Evolutionary conservation across 345 rosid species (phyloP).

Genomic region (Trapa bicornis): DNA sequence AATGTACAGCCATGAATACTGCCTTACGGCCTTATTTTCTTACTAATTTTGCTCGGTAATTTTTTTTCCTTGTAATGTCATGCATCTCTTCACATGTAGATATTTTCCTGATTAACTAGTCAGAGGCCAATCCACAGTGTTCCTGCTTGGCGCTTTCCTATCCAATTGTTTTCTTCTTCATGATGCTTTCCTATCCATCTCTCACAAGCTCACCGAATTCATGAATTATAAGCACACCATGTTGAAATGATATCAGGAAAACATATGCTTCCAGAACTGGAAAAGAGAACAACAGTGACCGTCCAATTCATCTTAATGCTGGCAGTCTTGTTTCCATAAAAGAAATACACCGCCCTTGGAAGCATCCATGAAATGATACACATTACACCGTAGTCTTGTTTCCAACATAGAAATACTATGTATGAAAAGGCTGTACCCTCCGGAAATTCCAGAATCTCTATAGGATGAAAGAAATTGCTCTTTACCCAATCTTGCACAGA

Average conservation of each 20-base stretch:
- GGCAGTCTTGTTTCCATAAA: too few species aligned
- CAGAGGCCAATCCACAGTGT: neutral
- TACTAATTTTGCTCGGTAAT: neutral
- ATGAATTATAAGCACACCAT: neutral
- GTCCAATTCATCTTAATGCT: too few species aligned
- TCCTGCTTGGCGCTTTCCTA: neutral
- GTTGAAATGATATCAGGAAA: too few species aligned
- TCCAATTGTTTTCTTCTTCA: neutral
- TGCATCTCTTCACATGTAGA: slow-evolving; percentile 1
- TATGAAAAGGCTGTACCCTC: neutral
- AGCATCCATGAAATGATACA: too few species aligned
- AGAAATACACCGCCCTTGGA: too few species aligned
- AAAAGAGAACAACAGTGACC: too few species aligned
- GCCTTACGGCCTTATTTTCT: neutral
- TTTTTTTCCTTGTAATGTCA: neutral
- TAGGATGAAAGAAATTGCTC: neutral
- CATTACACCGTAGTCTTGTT: too few species aligned
- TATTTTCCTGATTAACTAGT: neutral
- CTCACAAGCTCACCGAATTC: neutral
- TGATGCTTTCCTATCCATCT: neutral
- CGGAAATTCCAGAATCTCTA: slow-evolving; percentile 16
- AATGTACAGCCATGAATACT: neutral
- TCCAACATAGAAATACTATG: neutral
- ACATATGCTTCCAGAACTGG: too few species aligned
- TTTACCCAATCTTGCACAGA: neutral